Evolutionary conservation across 2,329 filamentous ascomycete genomes (phyloP), one percentile per base, ranked within the genome.

Genomic region (Botrytis fabae): DNA sequence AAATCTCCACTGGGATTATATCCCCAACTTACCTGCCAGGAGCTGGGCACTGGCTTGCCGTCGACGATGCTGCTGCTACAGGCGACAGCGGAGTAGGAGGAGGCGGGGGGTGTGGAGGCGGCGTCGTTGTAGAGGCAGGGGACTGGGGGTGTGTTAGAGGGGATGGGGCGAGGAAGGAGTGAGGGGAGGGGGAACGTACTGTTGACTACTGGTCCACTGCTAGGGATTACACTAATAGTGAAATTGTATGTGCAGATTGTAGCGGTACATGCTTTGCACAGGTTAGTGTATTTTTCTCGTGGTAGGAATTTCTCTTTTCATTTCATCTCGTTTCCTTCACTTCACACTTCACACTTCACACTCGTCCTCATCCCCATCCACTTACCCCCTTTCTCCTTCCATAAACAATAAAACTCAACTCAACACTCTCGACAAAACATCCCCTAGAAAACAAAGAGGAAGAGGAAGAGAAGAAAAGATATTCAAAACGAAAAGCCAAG

Each of bases 1-100:
- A 71, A 75, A 64, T 76, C 48, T 12, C 57, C 66, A 32, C 12
- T 40, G 1, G 42, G 1, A 28, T 75, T 75, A 40, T 76, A 75
- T 7, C 75, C 74, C 74, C 75, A 76, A 40, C 64, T 75, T 32
- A 75, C 64, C 3, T 28, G 12, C 75, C 73, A 75, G 9, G 32
- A 4, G 20, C 66, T 35, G 9, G 48, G 25, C 25, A n/a, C 66
- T 20, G 22, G 42, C 38, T 12, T 28, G 25, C 48, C 48, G n/a
- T 51, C 12, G 25, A 51, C 25, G 48, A 51, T 12, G 25, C 4
- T 51, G 12, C 48, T 28, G n/a, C 20, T 40, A 20, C 64, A 64
- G 28, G 44, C 12, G 54, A 66, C 25, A 6, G 42, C 22, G 57
- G 44, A 69, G n/a, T 48, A 57, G 57, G 48, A 63, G 35, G 35